These are phyloP conservation scores for Coniella vitis DNA, from an alignment of 2,329 filamentous ascomycete species.

Conservation along the genomic window DNA sequence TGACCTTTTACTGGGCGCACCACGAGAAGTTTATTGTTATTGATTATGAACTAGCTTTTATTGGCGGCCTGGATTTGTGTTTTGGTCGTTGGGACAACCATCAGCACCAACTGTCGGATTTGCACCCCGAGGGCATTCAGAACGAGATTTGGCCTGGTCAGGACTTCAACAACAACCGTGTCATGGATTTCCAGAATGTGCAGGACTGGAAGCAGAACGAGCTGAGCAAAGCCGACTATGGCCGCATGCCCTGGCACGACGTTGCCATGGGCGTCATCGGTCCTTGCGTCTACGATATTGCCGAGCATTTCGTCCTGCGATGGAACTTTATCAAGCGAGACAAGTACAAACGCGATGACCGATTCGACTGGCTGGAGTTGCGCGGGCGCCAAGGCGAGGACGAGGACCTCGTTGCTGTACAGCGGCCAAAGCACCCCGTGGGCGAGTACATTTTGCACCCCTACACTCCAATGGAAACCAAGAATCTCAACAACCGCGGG, in stretches of 20 bases:
- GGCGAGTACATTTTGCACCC: conserved; percentile 85
- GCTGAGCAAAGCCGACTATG: conserved; percentile 81
- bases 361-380: conserved; percentile 79
- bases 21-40: conserved; percentile 98
- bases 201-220: conserved; percentile 91
- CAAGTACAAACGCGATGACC: conserved; percentile 86
- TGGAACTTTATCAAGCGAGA: conserved; percentile 98
- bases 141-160: conserved; percentile 91
- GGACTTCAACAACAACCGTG: conserved; percentile 95
- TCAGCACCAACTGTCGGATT: conserved; percentile 79
- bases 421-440: conserved; percentile 81
- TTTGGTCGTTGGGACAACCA: conserved; percentile 91
- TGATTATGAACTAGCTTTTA: conserved; percentile 85
- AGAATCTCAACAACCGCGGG: conserved; percentile 58
- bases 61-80: conserved; percentile 89
- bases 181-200: conserved; percentile 92
- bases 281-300: conserved; percentile 86
- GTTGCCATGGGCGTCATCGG: conserved; percentile 88
- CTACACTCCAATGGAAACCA: conserved; percentile 58
- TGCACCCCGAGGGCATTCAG: conserved; percentile 74
- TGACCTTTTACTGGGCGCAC: conserved; percentile 97
- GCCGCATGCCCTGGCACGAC: conserved; percentile 98
- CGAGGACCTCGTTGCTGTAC: conserved; percentile 82
- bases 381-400: conserved; percentile 69
- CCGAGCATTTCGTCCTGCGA: conserved; percentile 86